Conservation (phyloP, 495 filamentous ascomycete species). For the Lasiosphaeria hispida region DNA sequence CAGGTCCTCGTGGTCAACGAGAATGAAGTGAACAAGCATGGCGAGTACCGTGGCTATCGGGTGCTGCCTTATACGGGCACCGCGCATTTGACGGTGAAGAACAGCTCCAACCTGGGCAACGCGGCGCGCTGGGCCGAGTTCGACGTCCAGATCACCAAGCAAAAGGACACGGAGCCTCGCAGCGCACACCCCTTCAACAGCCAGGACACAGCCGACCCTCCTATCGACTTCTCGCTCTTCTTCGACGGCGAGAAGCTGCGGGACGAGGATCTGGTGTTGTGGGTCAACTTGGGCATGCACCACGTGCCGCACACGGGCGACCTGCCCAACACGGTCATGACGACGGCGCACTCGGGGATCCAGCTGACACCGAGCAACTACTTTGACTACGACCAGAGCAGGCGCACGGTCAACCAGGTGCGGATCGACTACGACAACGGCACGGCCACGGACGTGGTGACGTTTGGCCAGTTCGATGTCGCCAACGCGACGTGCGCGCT, state of each 20-base stretch:
- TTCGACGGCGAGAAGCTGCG: conserved; percentile 52
- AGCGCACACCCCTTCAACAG: conserved; percentile 46
- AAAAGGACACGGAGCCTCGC: conserved; percentile 54
- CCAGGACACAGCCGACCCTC: conserved; percentile 47
- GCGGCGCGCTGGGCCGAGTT: conserved; percentile 49
- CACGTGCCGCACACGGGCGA: conserved; percentile 57
- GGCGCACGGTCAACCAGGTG: conserved; percentile 38
- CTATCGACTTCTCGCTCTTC: conserved; percentile 55
- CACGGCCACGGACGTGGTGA: conserved; percentile 29
- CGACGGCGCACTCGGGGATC: conserved; percentile 43
- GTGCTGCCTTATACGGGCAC: conserved; percentile 39
- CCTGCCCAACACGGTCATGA: conserved; percentile 53
- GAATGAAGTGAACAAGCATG: conserved; percentile 49
- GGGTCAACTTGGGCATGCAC: conserved; percentile 58
- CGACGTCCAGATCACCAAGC: conserved; percentile 50
- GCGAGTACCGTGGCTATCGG: conserved; percentile 56
- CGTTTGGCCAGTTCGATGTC: conserved; percentile 34
- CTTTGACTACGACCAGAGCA: conserved; percentile 24
- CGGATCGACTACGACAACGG: conserved; percentile 42
- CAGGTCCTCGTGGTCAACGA: conserved; percentile 53
- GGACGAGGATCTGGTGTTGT: conserved; percentile 56
- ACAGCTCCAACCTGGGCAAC: conserved; percentile 47
- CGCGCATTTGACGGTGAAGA: conserved; percentile 46
- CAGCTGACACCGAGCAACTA: conserved; percentile 47
- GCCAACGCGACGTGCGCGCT: conserved; percentile 23